These are phyloP conservation scores for Polytrichum commune DNA, from an alignment of 225 moss, liverwort and hornwort species.

Conservation along the genomic window DNA sequence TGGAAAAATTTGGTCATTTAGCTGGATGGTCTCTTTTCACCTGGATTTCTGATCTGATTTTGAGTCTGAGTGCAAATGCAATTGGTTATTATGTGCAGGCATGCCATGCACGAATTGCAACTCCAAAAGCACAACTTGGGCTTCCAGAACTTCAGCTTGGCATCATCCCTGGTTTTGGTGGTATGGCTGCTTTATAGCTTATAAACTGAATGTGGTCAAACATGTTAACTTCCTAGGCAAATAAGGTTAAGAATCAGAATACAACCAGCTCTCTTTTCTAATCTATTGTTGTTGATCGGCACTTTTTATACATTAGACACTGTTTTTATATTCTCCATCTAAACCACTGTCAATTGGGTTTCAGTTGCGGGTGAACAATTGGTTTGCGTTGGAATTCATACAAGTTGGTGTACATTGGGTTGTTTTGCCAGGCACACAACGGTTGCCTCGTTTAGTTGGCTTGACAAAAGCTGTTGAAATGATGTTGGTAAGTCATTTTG, in stretches of 20 bases:
- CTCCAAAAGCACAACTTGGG: constrained; percentile 91
- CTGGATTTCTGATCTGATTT: not conserved
- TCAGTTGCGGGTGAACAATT: no score
- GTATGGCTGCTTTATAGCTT: constrained; percentile 31
- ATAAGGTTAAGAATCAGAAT: no score
- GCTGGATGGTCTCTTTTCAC: no score
- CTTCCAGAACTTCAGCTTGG: constrained; percentile 95
- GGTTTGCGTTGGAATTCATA: not conserved
- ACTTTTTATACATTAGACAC: no score
- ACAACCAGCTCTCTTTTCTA: no score
- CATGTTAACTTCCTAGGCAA: no score
- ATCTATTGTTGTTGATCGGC: no score
- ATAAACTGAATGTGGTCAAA: not conserved
- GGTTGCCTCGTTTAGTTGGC: constrained; percentile 95
- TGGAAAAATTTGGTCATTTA: no score
- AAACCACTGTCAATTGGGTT: no score
- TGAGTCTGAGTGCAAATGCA: not conserved
- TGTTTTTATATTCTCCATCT: no score
- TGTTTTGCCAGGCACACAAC: constrained; percentile 76
- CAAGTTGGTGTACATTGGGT: constrained; percentile 18
- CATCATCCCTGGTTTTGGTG: constrained; percentile 97
- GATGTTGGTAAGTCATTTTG: constrained; percentile 70
- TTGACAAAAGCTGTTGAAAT: constrained; percentile 93
- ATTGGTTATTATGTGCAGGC: constrained; percentile 42
- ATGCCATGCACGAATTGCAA: constrained; percentile 88